Conservation (phyloP, 2,329 filamentous ascomycete genomes). For the Aureobasidium zeae region DNA sequence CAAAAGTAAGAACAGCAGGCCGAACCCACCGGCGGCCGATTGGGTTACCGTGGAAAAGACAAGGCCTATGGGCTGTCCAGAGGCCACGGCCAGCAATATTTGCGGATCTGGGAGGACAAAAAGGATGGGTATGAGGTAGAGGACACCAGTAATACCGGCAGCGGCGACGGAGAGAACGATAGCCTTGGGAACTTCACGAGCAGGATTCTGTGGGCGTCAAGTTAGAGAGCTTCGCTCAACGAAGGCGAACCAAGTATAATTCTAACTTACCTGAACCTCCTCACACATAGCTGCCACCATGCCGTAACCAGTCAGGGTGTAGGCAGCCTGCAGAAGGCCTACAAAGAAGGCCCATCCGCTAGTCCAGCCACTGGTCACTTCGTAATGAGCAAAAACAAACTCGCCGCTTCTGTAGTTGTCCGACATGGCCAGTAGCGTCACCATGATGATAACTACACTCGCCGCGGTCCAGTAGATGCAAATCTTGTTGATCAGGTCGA, state of each 20-base stretch:
- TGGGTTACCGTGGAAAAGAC: slow-evolving; percentile 70
- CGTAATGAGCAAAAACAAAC: slow-evolving; percentile 61
- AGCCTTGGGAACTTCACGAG: slow-evolving; percentile 60
- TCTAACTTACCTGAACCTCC: slow-evolving; percentile 44
- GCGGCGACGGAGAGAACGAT: slow-evolving; percentile 61
- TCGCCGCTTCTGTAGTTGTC: slow-evolving; percentile 48
- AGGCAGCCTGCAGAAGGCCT: slow-evolving; percentile 56
- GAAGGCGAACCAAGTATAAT: too few relatives aligned
- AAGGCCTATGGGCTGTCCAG: slow-evolving; percentile 65
- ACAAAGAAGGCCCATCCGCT: slow-evolving; percentile 65
- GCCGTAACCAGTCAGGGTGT: slow-evolving; percentile 56
- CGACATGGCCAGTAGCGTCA: slow-evolving; percentile 54
- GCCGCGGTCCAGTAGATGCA: slow-evolving; percentile 64
- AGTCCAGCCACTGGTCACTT: slow-evolving; percentile 59
- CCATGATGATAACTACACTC: slow-evolving; percentile 59
- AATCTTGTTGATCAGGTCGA: slow-evolving; percentile 62
- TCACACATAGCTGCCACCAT: slow-evolving; percentile 67
- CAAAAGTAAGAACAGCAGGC: slow-evolving; percentile 49
- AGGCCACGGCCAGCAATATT: slow-evolving; percentile 54
- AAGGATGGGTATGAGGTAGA: slow-evolving; percentile 64
- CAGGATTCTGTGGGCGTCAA: slow-evolving; percentile 42
- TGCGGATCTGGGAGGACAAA: slow-evolving; percentile 64
- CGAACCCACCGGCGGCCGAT: slow-evolving; percentile 58
- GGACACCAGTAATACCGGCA: slow-evolving; percentile 54
- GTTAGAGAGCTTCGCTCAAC: too few relatives aligned